Percentiles rank a stretch among this genome's conserved stretches.
These are phyloP conservation scores for Pharnaceum exiguum DNA, from an alignment of 148 eudicot species.

Conservation along the genomic window DNA sequence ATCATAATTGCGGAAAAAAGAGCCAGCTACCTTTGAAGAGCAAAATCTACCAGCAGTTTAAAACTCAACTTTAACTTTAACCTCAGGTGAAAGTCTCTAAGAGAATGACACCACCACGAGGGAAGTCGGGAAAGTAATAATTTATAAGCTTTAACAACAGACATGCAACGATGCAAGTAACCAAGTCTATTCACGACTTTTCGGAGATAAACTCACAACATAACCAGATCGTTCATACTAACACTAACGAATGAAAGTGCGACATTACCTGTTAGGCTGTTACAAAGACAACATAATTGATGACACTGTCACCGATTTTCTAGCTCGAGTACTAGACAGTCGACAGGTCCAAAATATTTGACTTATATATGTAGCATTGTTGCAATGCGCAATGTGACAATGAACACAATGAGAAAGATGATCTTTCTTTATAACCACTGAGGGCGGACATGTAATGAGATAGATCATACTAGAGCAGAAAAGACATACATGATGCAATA, in stretches of 20 bases:
- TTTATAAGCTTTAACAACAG: slow-evolving; percentile 1
- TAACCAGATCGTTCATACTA: no score
- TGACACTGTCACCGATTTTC: no score
- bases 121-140: slow-evolving; percentile 2
- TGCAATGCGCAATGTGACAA: background rate
- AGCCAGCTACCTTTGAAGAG: background rate
- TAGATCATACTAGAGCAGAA: background rate
- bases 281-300: no score
- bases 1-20: slow-evolving; percentile 1
- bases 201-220: no score
- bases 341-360: background rate
- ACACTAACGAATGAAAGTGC: no score
- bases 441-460: no score
- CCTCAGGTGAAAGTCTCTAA: slow-evolving; percentile 2
- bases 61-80: background rate
- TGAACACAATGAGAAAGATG: background rate
- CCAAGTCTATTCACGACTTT: no score
- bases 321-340: no score
- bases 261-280: no score
- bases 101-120: background rate
- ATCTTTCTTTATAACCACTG: background rate
- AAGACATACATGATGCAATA: no score
- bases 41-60: slow-evolving; percentile 4
- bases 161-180: no score
- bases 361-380: background rate